Base-by-base conservation (phyloP, 805 yeast species). In the Yarrowia sp. region DNA sequence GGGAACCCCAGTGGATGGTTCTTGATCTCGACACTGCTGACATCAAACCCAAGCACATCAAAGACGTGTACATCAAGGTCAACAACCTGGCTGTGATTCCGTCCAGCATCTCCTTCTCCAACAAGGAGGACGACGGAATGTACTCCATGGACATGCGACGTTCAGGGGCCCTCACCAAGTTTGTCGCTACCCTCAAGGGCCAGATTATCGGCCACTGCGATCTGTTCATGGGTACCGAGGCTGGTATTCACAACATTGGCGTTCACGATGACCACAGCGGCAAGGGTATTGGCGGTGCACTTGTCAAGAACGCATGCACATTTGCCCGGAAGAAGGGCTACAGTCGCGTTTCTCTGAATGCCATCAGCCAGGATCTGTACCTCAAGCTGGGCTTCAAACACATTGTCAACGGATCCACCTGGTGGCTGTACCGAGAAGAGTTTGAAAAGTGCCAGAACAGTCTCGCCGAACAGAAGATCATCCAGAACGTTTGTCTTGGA, bases 1-100 rank as follows among this genome's bases (percentile, higher is more conserved):
- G 61, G 61, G 61, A 55, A 36, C 46, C 61, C 5, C 44, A 55
- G 46, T 55, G 61, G 61, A 55, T 55, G 61, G 61, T 55, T 9
- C 9, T 55, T 36, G 46, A 55, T 13, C 46, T 55, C 12, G n/a
- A 20, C 1, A 55, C 19, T 0, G 46, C 61, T n/a, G 36, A 39
- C 15, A 15, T 55, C 13, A n/a, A 17, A 12, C 46, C 38, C 12
- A 24, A 15, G 2, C 44, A 55, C 14, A 24, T 55, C 38, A 55
- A 55, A 12, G 20, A 40, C 12, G 61, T 55, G n/a, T 39, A 8
- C 15, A 55, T 55, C 46, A 39, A 55, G 36, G 61, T 40, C 20
- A 40, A 55, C 46, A 55, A 55, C 38, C 17, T 15, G n/a, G 61
- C 61, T 3, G 38, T 24, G 38, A 34, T 55, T 9, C 61, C 61